Evolutionary conservation across 108 stramenopile species (phyloP).

Genomic region (Licmophora abbreviata): DNA sequence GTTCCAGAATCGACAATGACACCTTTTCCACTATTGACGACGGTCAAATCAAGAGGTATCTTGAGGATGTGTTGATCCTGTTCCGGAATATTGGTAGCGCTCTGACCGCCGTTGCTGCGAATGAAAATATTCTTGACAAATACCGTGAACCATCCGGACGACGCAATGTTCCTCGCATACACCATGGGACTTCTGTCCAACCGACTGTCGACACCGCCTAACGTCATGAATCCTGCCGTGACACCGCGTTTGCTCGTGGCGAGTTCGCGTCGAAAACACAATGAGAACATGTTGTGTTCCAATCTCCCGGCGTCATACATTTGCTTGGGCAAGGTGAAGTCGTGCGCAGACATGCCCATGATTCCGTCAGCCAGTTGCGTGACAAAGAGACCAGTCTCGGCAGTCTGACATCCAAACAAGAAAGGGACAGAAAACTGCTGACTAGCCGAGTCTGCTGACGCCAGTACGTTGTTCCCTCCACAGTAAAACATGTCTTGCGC

Average conservation of each 20-base stretch:
- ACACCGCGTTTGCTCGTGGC: slow-evolving; percentile 41
- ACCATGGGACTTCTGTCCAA: slow-evolving; percentile 82
- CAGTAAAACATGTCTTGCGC: slow-evolving; percentile 33
- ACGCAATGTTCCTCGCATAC: slow-evolving; percentile 62
- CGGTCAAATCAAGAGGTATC: slow-evolving; percentile 28
- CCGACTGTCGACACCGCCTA: slow-evolving; percentile 75
- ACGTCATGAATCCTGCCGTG: slow-evolving; percentile 60
- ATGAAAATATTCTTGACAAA: slow-evolving; percentile 63
- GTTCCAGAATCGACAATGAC: slow-evolving; percentile 94
- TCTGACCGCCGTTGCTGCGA: slow-evolving; percentile 40
- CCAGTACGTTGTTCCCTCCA: slow-evolving; percentile 34
- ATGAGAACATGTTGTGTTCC: slow-evolving; percentile 67
- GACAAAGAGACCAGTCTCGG: slow-evolving; percentile 59
- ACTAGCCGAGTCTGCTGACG: slow-evolving; percentile 27
- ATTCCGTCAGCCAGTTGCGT: slow-evolving; percentile 92
- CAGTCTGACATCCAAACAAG: slow-evolving; percentile 89
- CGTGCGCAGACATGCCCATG: slow-evolving; percentile 86
- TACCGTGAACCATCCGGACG: slow-evolving; percentile 83
- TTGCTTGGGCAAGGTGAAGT: slow-evolving; percentile 75
- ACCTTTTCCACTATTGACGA: slow-evolving; percentile 72
- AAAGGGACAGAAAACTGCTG: slow-evolving; percentile 38
- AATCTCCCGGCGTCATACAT: slow-evolving; percentile 61
- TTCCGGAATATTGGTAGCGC: slow-evolving; percentile 7
- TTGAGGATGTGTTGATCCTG: slow-evolving; percentile 19
- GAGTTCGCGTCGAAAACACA: slow-evolving; percentile 82